Conservation (phyloP, 352 stramenopile species). For the Aphanomyces euteiches region DNA sequence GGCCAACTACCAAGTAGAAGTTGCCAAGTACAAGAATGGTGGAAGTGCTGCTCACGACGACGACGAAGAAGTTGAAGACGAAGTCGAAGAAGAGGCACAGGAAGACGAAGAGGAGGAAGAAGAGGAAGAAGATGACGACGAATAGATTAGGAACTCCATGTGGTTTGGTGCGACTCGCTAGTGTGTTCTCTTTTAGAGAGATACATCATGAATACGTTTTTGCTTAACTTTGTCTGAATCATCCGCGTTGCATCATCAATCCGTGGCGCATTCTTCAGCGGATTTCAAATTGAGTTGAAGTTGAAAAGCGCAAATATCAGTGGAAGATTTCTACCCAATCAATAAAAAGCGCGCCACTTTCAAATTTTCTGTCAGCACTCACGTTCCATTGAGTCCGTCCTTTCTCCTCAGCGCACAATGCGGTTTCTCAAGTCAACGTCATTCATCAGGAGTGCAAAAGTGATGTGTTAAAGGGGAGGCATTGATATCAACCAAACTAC, state of each 20-base stretch:
- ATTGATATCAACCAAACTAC: too few relatives aligned
- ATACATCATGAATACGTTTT: not conserved
- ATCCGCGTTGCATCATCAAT: too few relatives aligned
- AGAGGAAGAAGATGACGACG: conserved; percentile 12
- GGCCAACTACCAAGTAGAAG: conserved; percentile 82
- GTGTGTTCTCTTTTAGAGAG: not conserved
- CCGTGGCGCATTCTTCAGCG: not conserved
- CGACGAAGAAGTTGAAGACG: conserved; percentile 14
- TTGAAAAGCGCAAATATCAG: not conserved
- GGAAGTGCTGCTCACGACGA: conserved; percentile 21
- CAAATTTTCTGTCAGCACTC: too few relatives aligned
- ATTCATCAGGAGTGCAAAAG: too few relatives aligned
- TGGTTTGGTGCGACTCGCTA: not conserved
- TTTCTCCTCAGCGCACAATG: too few relatives aligned
- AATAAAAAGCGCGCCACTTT: too few relatives aligned
- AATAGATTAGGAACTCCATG: conserved; percentile 15
- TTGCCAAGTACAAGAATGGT: conserved; percentile 81
- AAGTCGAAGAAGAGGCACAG: conserved; percentile 26
- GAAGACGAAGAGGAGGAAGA: conserved; percentile 23
- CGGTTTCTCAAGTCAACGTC: too few relatives aligned
- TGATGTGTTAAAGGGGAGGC: too few relatives aligned
- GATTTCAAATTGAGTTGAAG: not conserved
- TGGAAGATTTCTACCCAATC: not conserved
- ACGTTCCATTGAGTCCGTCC: too few relatives aligned
- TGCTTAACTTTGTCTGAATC: too few relatives aligned